phyloP scores from a whole-genome alignment of 2,329 filamentous ascomycete genomes.

The Verticillium dahliae region DNA sequence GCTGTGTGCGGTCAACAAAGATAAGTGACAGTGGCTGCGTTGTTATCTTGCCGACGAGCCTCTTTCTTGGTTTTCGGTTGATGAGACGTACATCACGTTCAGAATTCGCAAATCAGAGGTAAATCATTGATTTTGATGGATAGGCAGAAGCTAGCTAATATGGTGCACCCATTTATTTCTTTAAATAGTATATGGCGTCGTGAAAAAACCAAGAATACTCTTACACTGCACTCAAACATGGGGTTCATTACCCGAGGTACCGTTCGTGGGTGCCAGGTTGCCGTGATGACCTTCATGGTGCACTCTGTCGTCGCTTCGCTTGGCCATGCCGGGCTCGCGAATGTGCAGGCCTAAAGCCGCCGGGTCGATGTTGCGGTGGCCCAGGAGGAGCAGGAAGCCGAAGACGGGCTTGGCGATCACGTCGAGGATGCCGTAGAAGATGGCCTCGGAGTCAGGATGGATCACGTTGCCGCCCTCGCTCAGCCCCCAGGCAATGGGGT shows the following conservation, averaged over 20 bases:
- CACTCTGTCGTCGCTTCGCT: neutral
- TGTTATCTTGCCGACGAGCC: no score
- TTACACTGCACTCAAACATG: neutral
- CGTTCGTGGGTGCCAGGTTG: neutral
- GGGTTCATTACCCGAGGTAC: neutral
- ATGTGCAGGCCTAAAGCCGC: conserved; percentile 44
- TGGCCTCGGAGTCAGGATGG: conserved; percentile 56
- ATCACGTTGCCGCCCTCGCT: conserved; percentile 61
- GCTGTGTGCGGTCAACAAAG: no score
- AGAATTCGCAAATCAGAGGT: no score
- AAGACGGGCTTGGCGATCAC: conserved; percentile 60
- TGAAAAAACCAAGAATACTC: neutral
- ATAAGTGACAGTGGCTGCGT: no score
- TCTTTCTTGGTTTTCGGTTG: no score
- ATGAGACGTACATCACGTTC: no score
- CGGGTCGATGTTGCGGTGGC: conserved; percentile 56
- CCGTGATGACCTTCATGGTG: neutral
- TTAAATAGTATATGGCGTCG: neutral
- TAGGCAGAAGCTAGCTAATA: no score
- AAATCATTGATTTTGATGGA: no score
- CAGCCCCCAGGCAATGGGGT: conserved; percentile 59
- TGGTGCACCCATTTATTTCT: no score
- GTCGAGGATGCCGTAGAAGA: conserved; percentile 65
- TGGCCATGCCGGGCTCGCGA: conserved; percentile 12
- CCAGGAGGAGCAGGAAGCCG: conserved; percentile 52